Base-by-base conservation (phyloP, 2,329 filamentous ascomycete genomes). In the Sphaerulina populicola region DNA sequence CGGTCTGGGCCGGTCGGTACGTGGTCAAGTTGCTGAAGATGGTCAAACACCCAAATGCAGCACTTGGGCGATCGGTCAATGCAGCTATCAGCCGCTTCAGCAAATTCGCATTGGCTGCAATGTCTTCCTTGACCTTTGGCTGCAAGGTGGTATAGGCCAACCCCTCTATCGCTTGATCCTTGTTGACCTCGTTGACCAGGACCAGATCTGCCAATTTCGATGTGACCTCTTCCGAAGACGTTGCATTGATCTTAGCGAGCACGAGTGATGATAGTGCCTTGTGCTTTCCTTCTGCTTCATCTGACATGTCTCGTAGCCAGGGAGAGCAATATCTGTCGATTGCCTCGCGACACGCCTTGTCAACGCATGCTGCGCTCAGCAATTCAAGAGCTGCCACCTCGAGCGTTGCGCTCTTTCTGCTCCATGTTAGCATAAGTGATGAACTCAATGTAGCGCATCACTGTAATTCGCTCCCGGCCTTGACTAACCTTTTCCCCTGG, bases 71-170 rank as follows among this genome's bases (percentile, higher is more conserved):
- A 11, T 77, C 72, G 21, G 72, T 68, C 47, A 91, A 73, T 1
- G 77, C 77, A 51, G 79, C 74, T 47, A 94, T 77, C 4, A 97
- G 74, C 47, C 76, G 79, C 58, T 80, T 79, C 29, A 97, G 70
- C 43, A 97, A 82, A 6, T 73, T 68, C 3, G 73, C 66, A 64
- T 96, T 85, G 44, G 77, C 76, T 10, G 82, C 80, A 8, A 97
- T 75, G 44, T 82, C 79, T 66, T 97, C 88, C 67, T 94, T 95
- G 52, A 96, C 81, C 53, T 80, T 82, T 5, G 91, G 81, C 62
- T 88, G 88, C 35, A 97, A 77, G 8, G 91, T 94, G 4, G 89
- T 84, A 67, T 95, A 97, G 11, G 91, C 93, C 54, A 98, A 74
- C 5, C 91, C 93, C 70, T 98, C 93, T 49, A 97, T 81, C 64